A percentile compares a stretch with the other conserved stretches of the same genome.
Conservation (phyloP, 2,329 filamentous ascomycete species). For the Cadophora luteo-olivacea region DNA sequence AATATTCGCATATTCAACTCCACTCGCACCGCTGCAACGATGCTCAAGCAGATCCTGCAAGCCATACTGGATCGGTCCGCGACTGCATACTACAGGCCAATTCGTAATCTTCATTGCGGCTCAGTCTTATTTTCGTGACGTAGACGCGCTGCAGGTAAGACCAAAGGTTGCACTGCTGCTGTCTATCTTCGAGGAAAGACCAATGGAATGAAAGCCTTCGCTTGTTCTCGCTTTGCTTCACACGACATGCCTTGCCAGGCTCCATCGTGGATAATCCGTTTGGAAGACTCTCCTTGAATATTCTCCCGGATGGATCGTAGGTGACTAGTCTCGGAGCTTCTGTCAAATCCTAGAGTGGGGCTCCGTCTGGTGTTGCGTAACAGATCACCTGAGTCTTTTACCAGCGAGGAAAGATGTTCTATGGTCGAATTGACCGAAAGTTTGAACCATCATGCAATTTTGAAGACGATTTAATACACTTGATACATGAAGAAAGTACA, state of each 20-base stretch:
- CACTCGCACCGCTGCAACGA: neutral
- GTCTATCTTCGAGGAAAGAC: neutral
- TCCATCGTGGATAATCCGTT: neutral
- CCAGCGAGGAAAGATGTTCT: neutral
- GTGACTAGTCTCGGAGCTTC: neutral
- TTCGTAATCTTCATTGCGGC: neutral
- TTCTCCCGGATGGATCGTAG: neutral
- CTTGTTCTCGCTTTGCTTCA: slow-evolving; percentile 1
- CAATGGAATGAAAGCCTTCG: neutral
- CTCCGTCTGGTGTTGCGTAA: neutral
- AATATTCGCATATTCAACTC: neutral
- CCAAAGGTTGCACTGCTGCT: neutral
- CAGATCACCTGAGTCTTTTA: neutral
- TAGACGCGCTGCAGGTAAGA: slow-evolving; percentile 7
- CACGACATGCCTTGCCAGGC: neutral
- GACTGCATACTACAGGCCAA: neutral
- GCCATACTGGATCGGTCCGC: slow-evolving; percentile 14
- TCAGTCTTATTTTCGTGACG: slow-evolving; percentile 2
- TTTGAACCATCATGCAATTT: neutral
- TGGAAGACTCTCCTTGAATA: neutral
- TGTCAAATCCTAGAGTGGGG: neutral
- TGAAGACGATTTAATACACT: neutral
- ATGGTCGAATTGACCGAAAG: neutral
- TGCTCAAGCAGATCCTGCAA: neutral
- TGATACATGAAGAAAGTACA: neutral